Evolutionary conservation across 1,284 basidiomycete genomes (phyloP).

Genomic region (Ustilago loliicola): DNA sequence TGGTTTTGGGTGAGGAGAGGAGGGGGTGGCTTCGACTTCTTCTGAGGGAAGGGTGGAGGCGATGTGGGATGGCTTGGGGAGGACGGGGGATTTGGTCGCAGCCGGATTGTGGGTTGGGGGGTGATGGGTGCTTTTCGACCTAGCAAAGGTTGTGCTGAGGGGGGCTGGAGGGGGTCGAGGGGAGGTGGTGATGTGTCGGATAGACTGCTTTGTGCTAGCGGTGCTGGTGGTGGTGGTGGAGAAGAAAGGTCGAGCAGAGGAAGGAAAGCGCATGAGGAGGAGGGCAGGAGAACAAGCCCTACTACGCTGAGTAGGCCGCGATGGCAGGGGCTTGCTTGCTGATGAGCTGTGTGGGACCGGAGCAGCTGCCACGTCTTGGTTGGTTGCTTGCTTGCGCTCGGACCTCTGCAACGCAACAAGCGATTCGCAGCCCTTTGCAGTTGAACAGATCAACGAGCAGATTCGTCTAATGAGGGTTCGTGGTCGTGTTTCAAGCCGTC

Average conservation of each 20-base stretch:
- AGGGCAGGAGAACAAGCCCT: background rate
- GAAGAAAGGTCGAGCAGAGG: conserved; percentile 16
- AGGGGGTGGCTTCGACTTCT: conserved; percentile 12
- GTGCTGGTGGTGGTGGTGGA: conserved; percentile 14
- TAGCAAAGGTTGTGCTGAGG: background rate
- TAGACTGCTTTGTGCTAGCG: background rate
- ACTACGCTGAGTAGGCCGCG: background rate
- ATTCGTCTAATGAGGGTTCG: background rate
- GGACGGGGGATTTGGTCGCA: conserved; percentile 40
- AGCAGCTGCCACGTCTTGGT: background rate
- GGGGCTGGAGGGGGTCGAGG: background rate
- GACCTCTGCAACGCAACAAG: background rate
- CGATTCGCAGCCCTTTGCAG: background rate
- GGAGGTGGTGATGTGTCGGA: background rate
- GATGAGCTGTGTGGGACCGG: background rate
- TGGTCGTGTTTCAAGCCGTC: background rate
- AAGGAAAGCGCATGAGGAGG: conserved; percentile 38
- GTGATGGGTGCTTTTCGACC: conserved; percentile 42
- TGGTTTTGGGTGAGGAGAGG: conserved; percentile 37
- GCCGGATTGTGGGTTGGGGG: conserved; percentile 19
- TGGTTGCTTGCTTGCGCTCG: conserved; percentile 1
- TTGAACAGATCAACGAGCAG: background rate
- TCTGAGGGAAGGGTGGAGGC: conserved; percentile 35
- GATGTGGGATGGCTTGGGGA: conserved; percentile 48
- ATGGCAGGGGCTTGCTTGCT: background rate